Evolutionary conservation across 495 filamentous ascomycete genomes (phyloP).

Genomic region (Evernia prunastri): DNA sequence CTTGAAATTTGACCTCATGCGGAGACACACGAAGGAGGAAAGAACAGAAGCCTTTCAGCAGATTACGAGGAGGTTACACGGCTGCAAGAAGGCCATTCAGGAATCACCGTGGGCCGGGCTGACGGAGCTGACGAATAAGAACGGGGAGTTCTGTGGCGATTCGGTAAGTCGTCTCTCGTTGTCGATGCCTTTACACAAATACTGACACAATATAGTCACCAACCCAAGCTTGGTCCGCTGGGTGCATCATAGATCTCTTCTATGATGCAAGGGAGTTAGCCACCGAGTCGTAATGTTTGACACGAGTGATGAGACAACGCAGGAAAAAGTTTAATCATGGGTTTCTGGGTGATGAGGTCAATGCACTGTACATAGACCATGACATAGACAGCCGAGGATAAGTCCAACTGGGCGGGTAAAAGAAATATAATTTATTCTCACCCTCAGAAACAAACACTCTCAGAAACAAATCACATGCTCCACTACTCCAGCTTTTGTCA

Average conservation of each 20-base stretch:
- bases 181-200: slow-evolving; percentile 5
- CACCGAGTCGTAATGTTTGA: slow-evolving; percentile 17
- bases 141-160: slow-evolving; percentile 74
- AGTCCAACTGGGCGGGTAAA: not conserved
- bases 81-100: slow-evolving; percentile 71
- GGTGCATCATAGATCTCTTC: slow-evolving; percentile 89
- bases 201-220: slow-evolving; percentile 54
- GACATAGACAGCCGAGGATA: not conserved
- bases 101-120: slow-evolving; percentile 84
- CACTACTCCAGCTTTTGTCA: too few species aligned
- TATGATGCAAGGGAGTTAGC: slow-evolving; percentile 66
- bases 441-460: too few species aligned
- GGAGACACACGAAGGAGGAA: slow-evolving; percentile 54
- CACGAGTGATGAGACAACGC: not conserved
- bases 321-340: not conserved
- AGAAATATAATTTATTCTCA: too few species aligned
- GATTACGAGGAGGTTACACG: slow-evolving; percentile 72
- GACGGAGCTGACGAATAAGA: slow-evolving; percentile 87
- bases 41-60: slow-evolving; percentile 88
- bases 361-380: slow-evolving; percentile 12
- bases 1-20: slow-evolving; percentile 77
- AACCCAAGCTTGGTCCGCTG: slow-evolving; percentile 92
- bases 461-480: too few species aligned
- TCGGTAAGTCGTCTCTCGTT: slow-evolving; percentile 51
- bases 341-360: not conserved